A percentile compares a stretch with the other conserved stretches of the same genome.
phyloP scores from a whole-genome alignment of 2,329 filamentous ascomycete genomes.

The Alternaria sp. region DNA sequence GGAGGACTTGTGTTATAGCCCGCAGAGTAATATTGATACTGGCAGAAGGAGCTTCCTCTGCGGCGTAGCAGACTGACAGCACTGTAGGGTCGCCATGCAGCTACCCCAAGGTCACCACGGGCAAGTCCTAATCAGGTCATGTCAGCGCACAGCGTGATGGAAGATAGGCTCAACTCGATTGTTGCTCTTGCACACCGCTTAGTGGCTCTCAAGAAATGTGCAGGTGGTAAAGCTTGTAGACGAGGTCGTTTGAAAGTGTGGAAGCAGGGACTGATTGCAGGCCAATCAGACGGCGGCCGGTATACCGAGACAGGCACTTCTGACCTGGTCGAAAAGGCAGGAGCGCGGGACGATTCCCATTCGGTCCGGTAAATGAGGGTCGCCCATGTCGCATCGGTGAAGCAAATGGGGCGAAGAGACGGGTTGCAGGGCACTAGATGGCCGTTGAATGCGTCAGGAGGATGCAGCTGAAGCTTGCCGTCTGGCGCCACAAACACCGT shows the following conservation, averaged over 20 bases:
- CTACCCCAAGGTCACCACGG: slow-evolving; percentile 13
- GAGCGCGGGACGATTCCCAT: slow-evolving; percentile 15
- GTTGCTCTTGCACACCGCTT: slow-evolving; percentile 13
- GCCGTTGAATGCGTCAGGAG: slow-evolving; percentile 20
- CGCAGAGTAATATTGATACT: slow-evolving; percentile 4
- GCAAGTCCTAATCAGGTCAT: slow-evolving; percentile 11
- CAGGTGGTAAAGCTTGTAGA: slow-evolving; percentile 14
- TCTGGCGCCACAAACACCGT: slow-evolving; percentile 19
- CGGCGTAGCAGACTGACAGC: slow-evolving; percentile 10
- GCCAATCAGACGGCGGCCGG: slow-evolving; percentile 13
- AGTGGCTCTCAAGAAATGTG: slow-evolving; percentile 5
- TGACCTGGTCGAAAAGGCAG: slow-evolving; percentile 4
- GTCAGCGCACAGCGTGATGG: slow-evolving; percentile 10
- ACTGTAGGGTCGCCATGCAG: slow-evolving; percentile 15
- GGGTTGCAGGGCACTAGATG: slow-evolving; percentile 15
- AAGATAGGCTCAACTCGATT: slow-evolving; percentile 5
- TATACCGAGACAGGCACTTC: slow-evolving; percentile 10
- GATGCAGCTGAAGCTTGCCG: slow-evolving; percentile 14
- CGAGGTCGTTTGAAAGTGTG: slow-evolving; percentile 5
- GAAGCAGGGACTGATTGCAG: slow-evolving; percentile 2
- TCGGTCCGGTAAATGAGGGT: slow-evolving; percentile 16
- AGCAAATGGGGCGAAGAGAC: slow-evolving; percentile 10
- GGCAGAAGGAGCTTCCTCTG: slow-evolving; percentile 5
- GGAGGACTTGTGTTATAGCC: slow-evolving; percentile 3
- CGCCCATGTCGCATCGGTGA: slow-evolving; percentile 16